A percentile compares a stretch with the other conserved stretches of the same genome.
Evolutionary conservation across 371 early-diverging fungal genomes (phyloP).

Genomic region (Syncephalis fuscata): DNA sequence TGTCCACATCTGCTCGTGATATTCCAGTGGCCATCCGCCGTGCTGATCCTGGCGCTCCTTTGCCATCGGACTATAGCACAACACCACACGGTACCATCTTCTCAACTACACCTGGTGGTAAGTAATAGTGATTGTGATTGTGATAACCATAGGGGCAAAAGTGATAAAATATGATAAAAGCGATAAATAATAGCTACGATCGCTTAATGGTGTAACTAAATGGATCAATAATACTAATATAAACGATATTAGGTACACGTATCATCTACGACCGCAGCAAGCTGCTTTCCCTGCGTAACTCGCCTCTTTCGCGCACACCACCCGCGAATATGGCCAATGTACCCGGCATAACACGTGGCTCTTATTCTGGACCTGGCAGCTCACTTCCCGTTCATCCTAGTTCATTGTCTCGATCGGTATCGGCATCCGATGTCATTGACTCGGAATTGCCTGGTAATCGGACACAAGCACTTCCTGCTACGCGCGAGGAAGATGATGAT

Average conservation of each 20-base stretch:
- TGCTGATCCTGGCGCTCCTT: slow-evolving; percentile 25
- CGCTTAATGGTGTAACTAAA: too few relatives aligned
- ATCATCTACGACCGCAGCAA: slow-evolving; percentile 46
- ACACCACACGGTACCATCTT: slow-evolving; percentile 39
- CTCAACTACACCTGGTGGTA: slow-evolving; percentile 41
- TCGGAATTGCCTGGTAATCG: neutral
- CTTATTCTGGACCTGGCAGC: slow-evolving; percentile 7
- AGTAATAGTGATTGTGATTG: too few relatives aligned
- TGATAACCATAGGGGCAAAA: too few relatives aligned
- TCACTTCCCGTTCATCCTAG: slow-evolving; percentile 7
- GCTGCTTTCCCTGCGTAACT: slow-evolving; percentile 40
- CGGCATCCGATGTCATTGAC: neutral
- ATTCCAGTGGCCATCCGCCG: slow-evolving; percentile 30
- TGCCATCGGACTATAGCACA: slow-evolving; percentile 31
- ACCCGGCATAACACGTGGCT: slow-evolving; percentile 37
- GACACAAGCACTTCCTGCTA: neutral
- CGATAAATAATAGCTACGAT: too few relatives aligned
- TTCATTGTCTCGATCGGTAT: slow-evolving; percentile 5
- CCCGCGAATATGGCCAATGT: slow-evolving; percentile 39
- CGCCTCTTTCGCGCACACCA: slow-evolving; percentile 38
- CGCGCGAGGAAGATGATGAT: neutral
- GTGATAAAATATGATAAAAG: too few relatives aligned
- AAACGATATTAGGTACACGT: slow-evolving; percentile 23
- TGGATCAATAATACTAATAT: too few relatives aligned
- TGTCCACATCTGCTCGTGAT: slow-evolving; percentile 9